Evolutionary conservation across 257 asterid genomes (phyloP), one percentile per base, ranked within the genome.

Genomic region (Solanum bukasovii): DNA sequence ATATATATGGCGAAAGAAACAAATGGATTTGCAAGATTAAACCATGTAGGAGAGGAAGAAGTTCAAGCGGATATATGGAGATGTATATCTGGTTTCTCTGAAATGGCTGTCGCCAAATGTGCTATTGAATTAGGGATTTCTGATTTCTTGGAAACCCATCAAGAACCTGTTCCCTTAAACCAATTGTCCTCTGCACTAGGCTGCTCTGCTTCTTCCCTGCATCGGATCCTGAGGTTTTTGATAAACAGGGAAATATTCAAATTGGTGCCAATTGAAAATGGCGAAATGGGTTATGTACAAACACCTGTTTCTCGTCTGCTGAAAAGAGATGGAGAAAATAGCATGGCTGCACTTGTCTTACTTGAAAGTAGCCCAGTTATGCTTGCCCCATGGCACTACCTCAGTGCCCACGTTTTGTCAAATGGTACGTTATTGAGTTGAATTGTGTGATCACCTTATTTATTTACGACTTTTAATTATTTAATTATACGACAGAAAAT

Each of bases 51-150:
- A 81, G 85, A 81, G 9, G 37, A 46, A 29, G 44, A 29, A 46
- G 85, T 37, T 81, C 85, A 89, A 84, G 59, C 78, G 14, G 95
- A 91, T 49, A 89, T 93, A 59, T 96, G 96, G 97, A 86, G 83
- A 68, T 96, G 93, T 34, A 89, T 75, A 9, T 87, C 92, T 18
- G 95, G 94, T 2, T 96, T 93, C 91, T 52, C 93, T 35, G 97
- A 94, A 83, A 89, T 89, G 92, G 98, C 98, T 10, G 94, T 89
- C 0, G 89, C 92, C 10, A 95, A 93, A 74, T 96, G 98, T 77
- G 98, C 95, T 86, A 90, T 95, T 71, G 95, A 96, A 83, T 94
- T 96, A 63, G 91, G 92, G 9, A 93, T 96, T 46, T 63, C 98
- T 49, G 99, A 96, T 8, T 88, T 89, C 16, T 13, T 96, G 14